phyloP scores from a whole-genome alignment of 2,329 filamentous ascomycete genomes.

The Lachnellula subtilissima region DNA sequence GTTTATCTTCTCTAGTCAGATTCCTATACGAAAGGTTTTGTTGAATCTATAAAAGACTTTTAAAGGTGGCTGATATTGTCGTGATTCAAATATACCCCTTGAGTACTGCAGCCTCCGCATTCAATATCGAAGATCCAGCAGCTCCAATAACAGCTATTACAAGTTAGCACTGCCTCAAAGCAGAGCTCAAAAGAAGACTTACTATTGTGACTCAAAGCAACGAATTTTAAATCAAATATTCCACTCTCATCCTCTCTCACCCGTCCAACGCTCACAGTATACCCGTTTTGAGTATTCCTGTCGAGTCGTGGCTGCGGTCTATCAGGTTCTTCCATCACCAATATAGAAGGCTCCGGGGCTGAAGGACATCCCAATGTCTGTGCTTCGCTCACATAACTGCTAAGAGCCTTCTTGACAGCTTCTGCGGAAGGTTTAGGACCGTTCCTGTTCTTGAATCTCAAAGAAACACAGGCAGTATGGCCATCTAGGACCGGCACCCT shows the following conservation, averaged over 20 bases:
- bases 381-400: slow-evolving; percentile 76
- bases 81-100: slow-evolving; percentile 69
- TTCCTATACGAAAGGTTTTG: background rate
- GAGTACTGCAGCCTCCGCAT: slow-evolving; percentile 85
- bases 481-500: slow-evolving; percentile 93
- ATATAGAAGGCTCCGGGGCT: slow-evolving; percentile 75
- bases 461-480: slow-evolving; percentile 88
- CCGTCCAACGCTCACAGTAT: slow-evolving; percentile 85
- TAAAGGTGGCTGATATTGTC: background rate
- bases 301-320: slow-evolving; percentile 89
- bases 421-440: slow-evolving; percentile 66
- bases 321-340: slow-evolving; percentile 85
- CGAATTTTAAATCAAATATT: slow-evolving; percentile 93
- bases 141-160: slow-evolving; percentile 78
- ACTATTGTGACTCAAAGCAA: slow-evolving; percentile 80
- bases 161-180: slow-evolving; percentile 8
- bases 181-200: slow-evolving; percentile 6
- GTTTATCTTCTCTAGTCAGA: background rate
- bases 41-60: too few relatives aligned
- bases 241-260: slow-evolving; percentile 76
- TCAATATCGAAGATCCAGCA: slow-evolving; percentile 91
- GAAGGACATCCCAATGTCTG: slow-evolving; percentile 81
- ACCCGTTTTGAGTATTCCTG: slow-evolving; percentile 77
- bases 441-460: slow-evolving; percentile 67
- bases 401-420: slow-evolving; percentile 72